Percentiles rank a stretch among this genome's conserved stretches.
These are phyloP conservation scores for Plasmodium vinckei DNA, from an alignment of 169 alveolate species.

Conservation along the genomic window DNA sequence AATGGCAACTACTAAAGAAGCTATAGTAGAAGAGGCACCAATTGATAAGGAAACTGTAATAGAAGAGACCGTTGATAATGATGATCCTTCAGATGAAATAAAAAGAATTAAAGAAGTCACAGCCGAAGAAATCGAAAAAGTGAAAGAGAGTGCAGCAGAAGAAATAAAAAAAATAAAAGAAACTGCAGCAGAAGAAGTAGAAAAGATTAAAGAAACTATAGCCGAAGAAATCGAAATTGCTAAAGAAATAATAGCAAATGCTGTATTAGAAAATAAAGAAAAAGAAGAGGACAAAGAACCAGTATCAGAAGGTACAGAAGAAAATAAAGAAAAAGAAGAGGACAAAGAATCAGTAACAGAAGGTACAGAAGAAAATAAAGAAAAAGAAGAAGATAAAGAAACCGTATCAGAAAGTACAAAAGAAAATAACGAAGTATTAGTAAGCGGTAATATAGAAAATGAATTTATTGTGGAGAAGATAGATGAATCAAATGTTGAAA, in stretches of 20 bases:
- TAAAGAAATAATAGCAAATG: neutral
- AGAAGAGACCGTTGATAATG: neutral
- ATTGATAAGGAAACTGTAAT: neutral
- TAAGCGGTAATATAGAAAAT: neutral
- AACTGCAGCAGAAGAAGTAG: neutral
- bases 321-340: neutral
- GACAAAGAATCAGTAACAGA: neutral
- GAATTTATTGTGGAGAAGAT: neutral
- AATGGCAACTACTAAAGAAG: neutral
- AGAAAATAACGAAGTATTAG: neutral
- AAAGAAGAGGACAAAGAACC: neutral
- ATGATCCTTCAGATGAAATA: neutral
- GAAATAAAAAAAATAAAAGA: neutral
- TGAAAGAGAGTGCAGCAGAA: neutral
- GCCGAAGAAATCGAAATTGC: neutral
- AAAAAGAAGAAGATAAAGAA: neutral
- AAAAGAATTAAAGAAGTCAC: neutral
- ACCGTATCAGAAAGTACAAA: neutral
- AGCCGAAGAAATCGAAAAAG: neutral
- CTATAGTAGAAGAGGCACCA: neutral
- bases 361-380: neutral
- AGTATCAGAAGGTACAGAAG: neutral
- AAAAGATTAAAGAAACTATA: neutral
- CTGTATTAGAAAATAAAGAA: neutral
- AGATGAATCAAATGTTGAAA: slow-evolving; percentile 1